Base-by-base conservation (phyloP, 805 yeast genomes). In the Cyberlindnera nakhonratchasimensis region DNA sequence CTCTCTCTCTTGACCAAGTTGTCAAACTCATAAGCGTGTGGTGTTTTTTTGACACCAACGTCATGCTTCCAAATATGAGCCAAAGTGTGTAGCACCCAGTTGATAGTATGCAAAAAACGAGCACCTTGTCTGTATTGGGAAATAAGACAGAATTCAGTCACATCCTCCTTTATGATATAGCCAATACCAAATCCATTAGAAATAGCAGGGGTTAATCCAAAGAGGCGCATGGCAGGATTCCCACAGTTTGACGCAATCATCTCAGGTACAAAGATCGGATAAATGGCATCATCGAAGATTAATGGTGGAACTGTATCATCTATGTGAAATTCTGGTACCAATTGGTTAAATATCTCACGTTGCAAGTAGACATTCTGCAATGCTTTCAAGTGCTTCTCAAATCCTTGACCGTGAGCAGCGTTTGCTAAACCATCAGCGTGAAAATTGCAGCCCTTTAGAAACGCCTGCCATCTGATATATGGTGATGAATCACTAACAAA, bases 151-250 rank as follows among this genome's bases (percentile, higher is more conserved):
- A 89, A 71, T 23, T 86, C 80, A 28, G 88, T 82, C 30, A 79
- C 78, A 56, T 89, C 93, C 42, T 75, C 79, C 59, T 88, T 90
- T 52, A 89, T 81, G 48, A 88, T 86, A 58, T 89, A 89, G 2
- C 96, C 96, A 19, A 89, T 72, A n/a, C 96, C 96, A 63, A 83
- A 88, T 0, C 97, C 97, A 54, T 85, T 88, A 34, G 88, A 80
- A 16, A 80, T 72, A 2, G 90, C 93, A 2, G 97, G 96, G 0
- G 96, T 91, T 45, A 89, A 80, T 2, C 96, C 96, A 67, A 89
- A 89, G 25, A 86, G 68, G 40, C 82, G 80, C 55, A 89, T 74
- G 1, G 96, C 87, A 10, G 95, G 89, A 60, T 88, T 89, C 17
- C 97, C 97, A 67, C 97, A 89, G 63, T 89, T 89, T 24, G 89